phyloP scores from a whole-genome alignment of 208 protist genomes.

The Crithidia mellificae region DNA sequence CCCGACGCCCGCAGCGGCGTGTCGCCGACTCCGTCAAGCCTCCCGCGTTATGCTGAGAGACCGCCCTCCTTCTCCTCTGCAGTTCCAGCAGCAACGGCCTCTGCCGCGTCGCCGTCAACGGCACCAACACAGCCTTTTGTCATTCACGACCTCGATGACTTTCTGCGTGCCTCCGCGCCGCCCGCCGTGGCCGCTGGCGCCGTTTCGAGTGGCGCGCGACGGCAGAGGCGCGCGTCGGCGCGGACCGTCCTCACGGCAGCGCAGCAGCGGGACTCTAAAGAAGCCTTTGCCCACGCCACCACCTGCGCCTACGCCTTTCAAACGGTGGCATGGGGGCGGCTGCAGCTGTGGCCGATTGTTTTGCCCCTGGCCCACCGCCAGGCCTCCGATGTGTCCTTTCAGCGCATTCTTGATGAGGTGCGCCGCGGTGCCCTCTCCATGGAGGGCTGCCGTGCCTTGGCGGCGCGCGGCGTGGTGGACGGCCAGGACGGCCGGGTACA shows the following conservation, averaged over 20 bases:
- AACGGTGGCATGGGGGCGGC: conserved; percentile 38
- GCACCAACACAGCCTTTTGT: background rate
- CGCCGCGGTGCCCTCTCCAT: conserved; percentile 42
- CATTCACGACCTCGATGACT: background rate
- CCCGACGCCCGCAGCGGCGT: background rate
- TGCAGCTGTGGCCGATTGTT: conserved; percentile 42
- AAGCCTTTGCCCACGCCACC: background rate
- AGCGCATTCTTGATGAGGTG: conserved; percentile 60
- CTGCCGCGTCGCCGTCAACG: background rate
- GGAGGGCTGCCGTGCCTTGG: conserved; percentile 4
- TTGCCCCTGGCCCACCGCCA: conserved; percentile 52
- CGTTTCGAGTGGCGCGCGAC: too few species aligned
- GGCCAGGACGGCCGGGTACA: background rate
- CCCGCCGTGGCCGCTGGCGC: too few species aligned
- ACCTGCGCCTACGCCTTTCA: conserved; percentile 57
- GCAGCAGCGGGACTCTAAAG: background rate
- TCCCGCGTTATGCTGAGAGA: too few species aligned
- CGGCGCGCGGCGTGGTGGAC: conserved; percentile 6
- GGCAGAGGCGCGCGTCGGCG: too few species aligned
- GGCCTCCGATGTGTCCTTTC: conserved; percentile 42
- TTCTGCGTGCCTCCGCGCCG: background rate
- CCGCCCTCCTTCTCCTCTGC: background rate
- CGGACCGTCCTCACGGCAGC: too few species aligned
- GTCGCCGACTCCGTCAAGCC: background rate
- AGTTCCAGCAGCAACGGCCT: background rate